Percentiles rank a stretch among this genome's conserved stretches.
Conservation (phyloP, 331 rosid genomes). For the Cydonia oblonga region DNA sequence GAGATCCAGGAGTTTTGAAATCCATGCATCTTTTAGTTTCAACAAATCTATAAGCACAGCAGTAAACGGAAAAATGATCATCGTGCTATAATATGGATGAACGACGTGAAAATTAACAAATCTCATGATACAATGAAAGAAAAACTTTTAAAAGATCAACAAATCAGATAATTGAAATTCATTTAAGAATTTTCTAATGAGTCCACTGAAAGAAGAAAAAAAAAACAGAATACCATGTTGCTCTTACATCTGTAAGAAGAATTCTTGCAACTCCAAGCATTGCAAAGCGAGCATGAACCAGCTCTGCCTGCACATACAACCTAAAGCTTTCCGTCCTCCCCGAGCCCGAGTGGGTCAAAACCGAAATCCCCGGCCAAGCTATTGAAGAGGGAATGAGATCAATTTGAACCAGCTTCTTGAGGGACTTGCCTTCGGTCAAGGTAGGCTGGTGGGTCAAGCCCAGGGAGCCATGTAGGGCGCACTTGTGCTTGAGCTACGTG, state of each 20-base stretch:
- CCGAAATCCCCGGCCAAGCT: constrained; percentile 87
- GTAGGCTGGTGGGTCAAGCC: constrained; percentile 80
- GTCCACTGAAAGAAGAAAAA: neutral
- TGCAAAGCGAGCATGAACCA: constrained; percentile 84
- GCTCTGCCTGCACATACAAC: constrained; percentile 96
- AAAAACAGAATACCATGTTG: neutral
- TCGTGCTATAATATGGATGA: no score
- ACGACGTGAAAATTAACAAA: no score
- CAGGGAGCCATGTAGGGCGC: constrained; percentile 93
- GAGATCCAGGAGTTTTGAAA: constrained; percentile 83
- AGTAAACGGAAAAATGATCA: no score
- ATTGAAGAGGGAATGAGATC: neutral
- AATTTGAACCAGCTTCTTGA: neutral
- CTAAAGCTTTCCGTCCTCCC: constrained; percentile 73
- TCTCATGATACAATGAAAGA: no score
- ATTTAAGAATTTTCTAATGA: neutral
- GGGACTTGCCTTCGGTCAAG: constrained; percentile 74
- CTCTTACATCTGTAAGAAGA: constrained; percentile 75
- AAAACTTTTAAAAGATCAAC: no score
- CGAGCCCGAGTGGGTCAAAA: constrained; percentile 95
- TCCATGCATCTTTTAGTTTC: constrained; percentile 94
- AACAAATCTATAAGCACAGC: constrained; percentile 42
- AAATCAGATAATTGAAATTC: neutral
- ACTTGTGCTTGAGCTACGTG: constrained; percentile 32
- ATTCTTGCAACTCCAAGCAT: constrained; percentile 88